Conservation (phyloP, 2,329 filamentous ascomycete species). For the Stemphylium beticola region DNA sequence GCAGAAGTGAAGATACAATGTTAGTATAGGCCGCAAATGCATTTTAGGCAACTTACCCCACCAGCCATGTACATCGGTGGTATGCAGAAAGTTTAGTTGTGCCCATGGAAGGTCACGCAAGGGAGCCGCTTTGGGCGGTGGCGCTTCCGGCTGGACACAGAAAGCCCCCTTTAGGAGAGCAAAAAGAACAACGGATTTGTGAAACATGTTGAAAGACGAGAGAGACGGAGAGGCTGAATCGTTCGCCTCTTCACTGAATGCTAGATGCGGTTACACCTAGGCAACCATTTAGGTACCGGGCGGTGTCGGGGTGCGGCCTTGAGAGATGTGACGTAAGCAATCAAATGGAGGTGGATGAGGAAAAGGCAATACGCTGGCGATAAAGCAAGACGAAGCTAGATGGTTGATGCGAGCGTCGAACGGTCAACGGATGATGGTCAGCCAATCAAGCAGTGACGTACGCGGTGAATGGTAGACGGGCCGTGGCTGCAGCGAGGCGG, state of each 20-base stretch:
- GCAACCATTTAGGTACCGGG: slow-evolving; percentile 27
- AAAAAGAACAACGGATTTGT: slow-evolving; percentile 17
- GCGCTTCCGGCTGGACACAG: slow-evolving; percentile 76
- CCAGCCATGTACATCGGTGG: slow-evolving; percentile 95
- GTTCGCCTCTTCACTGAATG: background rate
- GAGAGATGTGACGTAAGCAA: slow-evolving; percentile 7
- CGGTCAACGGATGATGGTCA: slow-evolving; percentile 5
- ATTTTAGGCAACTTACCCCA: slow-evolving; percentile 77
- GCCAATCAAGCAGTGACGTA: slow-evolving; percentile 26
- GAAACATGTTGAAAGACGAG: slow-evolving; percentile 25
- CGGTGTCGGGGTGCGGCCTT: slow-evolving; percentile 9
- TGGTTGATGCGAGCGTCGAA: slow-evolving; percentile 6
- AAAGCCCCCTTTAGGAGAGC: slow-evolving; percentile 52
- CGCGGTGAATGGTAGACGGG: slow-evolving; percentile 16
- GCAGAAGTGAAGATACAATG: too few relatives aligned
- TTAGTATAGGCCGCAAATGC: too few relatives aligned
- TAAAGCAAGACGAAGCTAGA: background rate
- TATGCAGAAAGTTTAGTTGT: slow-evolving; percentile 90
- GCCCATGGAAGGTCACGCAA: slow-evolving; percentile 87
- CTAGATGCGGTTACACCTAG: slow-evolving; percentile 8
- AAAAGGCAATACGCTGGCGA: slow-evolving; percentile 1
- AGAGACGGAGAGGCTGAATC: background rate
- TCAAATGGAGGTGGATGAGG: background rate
- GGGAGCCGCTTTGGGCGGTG: slow-evolving; percentile 77
- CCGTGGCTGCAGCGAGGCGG: slow-evolving; percentile 11